These are phyloP conservation scores for Tuber umbilicatum DNA, from an alignment of 495 filamentous ascomycete species.

Conservation along the genomic window DNA sequence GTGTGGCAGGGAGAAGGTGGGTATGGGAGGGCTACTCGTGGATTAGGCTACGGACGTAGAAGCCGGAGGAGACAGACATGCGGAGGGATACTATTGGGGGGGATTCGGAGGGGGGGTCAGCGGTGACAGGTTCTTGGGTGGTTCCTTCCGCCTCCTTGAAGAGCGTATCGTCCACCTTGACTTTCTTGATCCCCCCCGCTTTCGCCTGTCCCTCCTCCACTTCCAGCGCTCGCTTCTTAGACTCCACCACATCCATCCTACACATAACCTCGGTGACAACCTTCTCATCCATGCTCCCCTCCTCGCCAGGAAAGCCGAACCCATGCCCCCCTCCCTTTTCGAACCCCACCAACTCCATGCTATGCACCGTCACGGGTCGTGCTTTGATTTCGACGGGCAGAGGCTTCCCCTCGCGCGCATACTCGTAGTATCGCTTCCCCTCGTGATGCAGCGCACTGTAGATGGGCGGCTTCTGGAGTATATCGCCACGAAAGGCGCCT, in stretches of 20 bases:
- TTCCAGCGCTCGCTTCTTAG: slow-evolving; percentile 24
- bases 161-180: slow-evolving; percentile 18
- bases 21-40: slow-evolving; percentile 54
- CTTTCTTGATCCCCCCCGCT: slow-evolving; percentile 21
- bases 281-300: slow-evolving; percentile 65
- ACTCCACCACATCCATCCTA: slow-evolving; percentile 42
- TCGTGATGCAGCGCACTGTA: slow-evolving; percentile 85
- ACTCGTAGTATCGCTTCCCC: slow-evolving; percentile 91
- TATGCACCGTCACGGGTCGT: slow-evolving; percentile 65
- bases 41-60: slow-evolving; percentile 90
- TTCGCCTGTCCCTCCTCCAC: slow-evolving; percentile 4
- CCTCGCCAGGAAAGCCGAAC: slow-evolving; percentile 63
- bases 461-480: slow-evolving; percentile 85
- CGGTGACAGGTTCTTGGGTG: slow-evolving; percentile 37
- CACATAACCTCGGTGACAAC: slow-evolving; percentile 62
- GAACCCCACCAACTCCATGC: slow-evolving; percentile 79
- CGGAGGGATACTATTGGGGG: slow-evolving; percentile 62
- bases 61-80: slow-evolving; percentile 91
- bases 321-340: slow-evolving; percentile 55
- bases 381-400: slow-evolving; percentile 77
- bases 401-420: slow-evolving; percentile 79
- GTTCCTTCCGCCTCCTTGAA: slow-evolving; percentile 42
- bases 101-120: slow-evolving; percentile 41
- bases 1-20: not conserved
- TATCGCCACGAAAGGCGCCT: slow-evolving; percentile 69